phyloP scores from a whole-genome alignment of 2,329 filamentous ascomycete genomes.

The Diaporthe humulicola region DNA sequence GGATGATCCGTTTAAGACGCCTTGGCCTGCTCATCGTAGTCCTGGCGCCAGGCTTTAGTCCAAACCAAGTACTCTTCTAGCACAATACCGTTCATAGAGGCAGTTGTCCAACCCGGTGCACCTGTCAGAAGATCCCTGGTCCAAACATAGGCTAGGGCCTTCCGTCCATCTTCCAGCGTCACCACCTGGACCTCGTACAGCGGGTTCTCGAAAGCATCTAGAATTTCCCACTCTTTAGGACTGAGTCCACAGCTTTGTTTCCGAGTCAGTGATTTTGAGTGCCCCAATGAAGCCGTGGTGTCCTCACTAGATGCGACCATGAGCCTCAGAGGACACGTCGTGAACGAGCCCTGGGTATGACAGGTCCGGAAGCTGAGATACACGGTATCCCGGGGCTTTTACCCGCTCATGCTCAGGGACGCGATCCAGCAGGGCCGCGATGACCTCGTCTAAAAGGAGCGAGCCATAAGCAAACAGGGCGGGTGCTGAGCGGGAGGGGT shows the following conservation, averaged over 20 bases:
- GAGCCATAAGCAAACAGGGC: slow-evolving; percentile 39
- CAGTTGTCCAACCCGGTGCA: background rate
- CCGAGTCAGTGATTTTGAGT: background rate
- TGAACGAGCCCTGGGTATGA: slow-evolving; percentile 40
- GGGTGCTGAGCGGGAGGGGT: slow-evolving; percentile 17
- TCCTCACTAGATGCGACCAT: slow-evolving; percentile 35
- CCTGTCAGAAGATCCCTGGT: background rate
- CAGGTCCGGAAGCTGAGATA: slow-evolving; percentile 33
- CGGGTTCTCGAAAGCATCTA: slow-evolving; percentile 39
- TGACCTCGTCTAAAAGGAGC: slow-evolving; percentile 36
- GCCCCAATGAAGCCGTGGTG: background rate
- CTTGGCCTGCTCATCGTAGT: background rate
- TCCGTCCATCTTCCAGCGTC: slow-evolving; percentile 7
- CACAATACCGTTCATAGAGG: background rate
- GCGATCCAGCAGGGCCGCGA: slow-evolving; percentile 38
- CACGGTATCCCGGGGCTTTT: slow-evolving; percentile 37
- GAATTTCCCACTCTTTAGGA: slow-evolving; percentile 32
- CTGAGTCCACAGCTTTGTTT: slow-evolving; percentile 1
- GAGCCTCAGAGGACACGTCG: slow-evolving; percentile 28
- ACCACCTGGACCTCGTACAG: slow-evolving; percentile 36
- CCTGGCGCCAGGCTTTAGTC: slow-evolving; percentile 20
- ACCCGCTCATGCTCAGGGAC: slow-evolving; percentile 25
- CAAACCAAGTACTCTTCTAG: background rate
- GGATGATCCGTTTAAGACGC: background rate
- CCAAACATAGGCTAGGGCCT: slow-evolving; percentile 27